Conservation (phyloP, 495 filamentous ascomycete genomes). For the Glonium stellatum region DNA sequence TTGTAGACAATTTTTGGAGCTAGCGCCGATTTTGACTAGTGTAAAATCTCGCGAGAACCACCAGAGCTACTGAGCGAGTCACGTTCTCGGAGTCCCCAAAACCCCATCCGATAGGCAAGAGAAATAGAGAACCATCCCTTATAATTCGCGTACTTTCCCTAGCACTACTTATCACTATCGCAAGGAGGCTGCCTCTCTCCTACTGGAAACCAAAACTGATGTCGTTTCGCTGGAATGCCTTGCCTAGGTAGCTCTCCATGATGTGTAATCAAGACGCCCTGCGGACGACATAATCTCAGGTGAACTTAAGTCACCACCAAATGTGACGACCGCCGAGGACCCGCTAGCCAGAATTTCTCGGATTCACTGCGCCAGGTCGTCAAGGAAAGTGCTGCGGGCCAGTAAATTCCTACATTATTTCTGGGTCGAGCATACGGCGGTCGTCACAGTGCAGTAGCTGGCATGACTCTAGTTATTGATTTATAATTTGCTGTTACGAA, state of each 20-base stretch:
- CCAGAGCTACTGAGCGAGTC: no score
- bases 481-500: not conserved
- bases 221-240: no score
- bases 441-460: not conserved
- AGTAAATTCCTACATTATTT: not conserved
- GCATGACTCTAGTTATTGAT: not conserved
- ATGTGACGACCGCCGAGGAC: not conserved
- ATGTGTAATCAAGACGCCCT: not conserved
- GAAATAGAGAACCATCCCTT: no score
- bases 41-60: not conserved
- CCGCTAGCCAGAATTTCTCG: not conserved
- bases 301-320: not conserved
- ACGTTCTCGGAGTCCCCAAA: no score
- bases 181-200: no score
- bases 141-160: no score
- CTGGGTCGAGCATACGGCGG: not conserved
- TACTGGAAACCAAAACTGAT: no score
- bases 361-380: not conserved
- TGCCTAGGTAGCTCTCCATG: not conserved
- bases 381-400: not conserved
- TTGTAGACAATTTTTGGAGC: constrained; percentile 5
- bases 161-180: no score
- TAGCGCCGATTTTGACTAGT: not conserved
- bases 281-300: not conserved
- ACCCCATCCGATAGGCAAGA: no score